These are phyloP conservation scores for Zasmidium angulare DNA, from an alignment of 2,329 filamentous ascomycete genomes.

Conservation along the genomic window DNA sequence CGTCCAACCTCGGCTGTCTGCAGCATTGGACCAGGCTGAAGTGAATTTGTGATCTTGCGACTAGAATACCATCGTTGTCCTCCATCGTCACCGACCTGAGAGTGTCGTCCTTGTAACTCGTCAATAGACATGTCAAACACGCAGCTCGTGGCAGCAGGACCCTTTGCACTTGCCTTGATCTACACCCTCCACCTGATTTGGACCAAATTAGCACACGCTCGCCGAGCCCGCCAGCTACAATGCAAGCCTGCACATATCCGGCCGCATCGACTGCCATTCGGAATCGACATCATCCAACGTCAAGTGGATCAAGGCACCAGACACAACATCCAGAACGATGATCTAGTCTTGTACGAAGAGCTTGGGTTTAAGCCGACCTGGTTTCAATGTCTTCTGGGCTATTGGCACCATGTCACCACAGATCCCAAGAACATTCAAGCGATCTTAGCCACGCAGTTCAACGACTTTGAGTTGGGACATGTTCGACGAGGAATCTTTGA, in stretches of 20 bases:
- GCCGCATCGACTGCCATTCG: background rate
- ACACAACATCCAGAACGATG: background rate
- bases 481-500: conserved; percentile 26
- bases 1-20: too few species aligned
- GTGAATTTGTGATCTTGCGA: too few species aligned
- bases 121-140: background rate
- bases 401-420: background rate
- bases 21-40: too few species aligned
- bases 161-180: background rate
- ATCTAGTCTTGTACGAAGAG: background rate
- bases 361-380: background rate
- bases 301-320: background rate
- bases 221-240: background rate
- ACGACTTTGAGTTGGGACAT: conserved; percentile 30
- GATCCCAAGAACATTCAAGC: conserved; percentile 36
- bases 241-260: background rate
- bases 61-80: too few species aligned
- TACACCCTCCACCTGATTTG: background rate
- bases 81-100: too few species aligned
- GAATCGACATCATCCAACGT: background rate
- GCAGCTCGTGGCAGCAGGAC: background rate
- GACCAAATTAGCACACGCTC: background rate
- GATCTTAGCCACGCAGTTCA: conserved; percentile 29
- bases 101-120: too few species aligned
- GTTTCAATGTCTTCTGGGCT: background rate